A percentile compares a stretch with the other conserved stretches of the same genome.
phyloP scores from a whole-genome alignment of 345 rosid species.

The Sonneratia caseolaris region DNA sequence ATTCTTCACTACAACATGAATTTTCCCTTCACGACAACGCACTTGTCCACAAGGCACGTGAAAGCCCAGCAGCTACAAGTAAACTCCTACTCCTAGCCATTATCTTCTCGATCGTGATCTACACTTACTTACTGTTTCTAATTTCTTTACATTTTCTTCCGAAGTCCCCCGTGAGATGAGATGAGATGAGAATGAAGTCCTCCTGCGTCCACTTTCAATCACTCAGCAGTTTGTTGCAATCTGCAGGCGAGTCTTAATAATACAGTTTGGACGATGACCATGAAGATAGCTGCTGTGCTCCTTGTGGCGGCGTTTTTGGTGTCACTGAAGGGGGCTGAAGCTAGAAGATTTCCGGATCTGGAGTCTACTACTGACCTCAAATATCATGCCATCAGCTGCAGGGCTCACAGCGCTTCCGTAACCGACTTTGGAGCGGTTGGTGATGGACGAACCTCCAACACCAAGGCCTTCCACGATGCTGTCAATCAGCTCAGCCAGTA shows the following conservation, averaged over 20 bases:
- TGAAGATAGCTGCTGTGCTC: conserved; percentile 7
- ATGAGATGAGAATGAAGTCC: background rate
- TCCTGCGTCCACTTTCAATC: background rate
- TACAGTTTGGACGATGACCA: conserved; percentile 18
- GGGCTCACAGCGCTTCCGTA: conserved; percentile 65
- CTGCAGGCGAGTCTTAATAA: background rate
- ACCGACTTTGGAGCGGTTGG: conserved; percentile 89
- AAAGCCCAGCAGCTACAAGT: background rate
- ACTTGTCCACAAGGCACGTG: background rate
- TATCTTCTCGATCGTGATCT: background rate
- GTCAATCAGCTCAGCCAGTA: conserved; percentile 42
- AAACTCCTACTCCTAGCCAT: background rate
- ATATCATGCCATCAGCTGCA: conserved; percentile 68
- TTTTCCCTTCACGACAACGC: background rate
- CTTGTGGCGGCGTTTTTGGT: conserved; percentile 7
- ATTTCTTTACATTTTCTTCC: background rate
- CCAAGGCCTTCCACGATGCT: conserved; percentile 71
- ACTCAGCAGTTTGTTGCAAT: background rate
- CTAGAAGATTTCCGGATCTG: conserved; percentile 21
- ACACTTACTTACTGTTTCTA: background rate
- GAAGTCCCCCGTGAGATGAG: background rate
- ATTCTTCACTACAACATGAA: background rate
- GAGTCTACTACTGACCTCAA: conserved; percentile 26
- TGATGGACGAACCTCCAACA: conserved; percentile 69
- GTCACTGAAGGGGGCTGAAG: conserved; percentile 26